phyloP scores from a whole-genome alignment of 2,329 filamentous ascomycete species.

The Monosporascus sp. region DNA sequence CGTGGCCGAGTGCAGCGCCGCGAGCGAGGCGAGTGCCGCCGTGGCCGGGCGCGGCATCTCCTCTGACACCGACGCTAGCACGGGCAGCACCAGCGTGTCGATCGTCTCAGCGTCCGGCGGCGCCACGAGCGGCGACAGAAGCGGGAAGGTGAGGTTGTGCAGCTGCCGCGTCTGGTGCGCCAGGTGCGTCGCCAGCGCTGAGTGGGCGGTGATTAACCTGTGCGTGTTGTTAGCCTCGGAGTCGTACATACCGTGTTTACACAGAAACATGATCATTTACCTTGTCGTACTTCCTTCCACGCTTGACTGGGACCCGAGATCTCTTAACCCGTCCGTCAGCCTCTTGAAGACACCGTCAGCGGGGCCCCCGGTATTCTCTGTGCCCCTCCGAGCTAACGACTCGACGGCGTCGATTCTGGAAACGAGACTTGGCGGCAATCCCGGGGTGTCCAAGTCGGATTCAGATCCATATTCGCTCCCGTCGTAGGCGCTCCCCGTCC shows the following conservation, averaged over 20 bases:
- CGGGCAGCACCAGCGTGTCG: constrained; percentile 58
- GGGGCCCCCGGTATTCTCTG: constrained; percentile 60
- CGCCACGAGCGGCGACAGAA: constrained; percentile 64
- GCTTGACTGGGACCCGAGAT: constrained; percentile 66
- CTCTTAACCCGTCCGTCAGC: constrained; percentile 63
- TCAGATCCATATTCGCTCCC: constrained; percentile 71
- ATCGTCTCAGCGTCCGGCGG: constrained; percentile 60
- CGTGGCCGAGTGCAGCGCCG: constrained; percentile 64
- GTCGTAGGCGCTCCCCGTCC: constrained; percentile 58
- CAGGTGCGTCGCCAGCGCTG: constrained; percentile 68
- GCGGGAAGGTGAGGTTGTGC: constrained; percentile 64
- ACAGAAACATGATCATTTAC: constrained; percentile 35
- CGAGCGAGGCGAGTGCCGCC: constrained; percentile 59
- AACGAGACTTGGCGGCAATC: constrained; percentile 61
- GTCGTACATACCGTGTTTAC: no score
- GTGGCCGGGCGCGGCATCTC: constrained; percentile 62
- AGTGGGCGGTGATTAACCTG: constrained; percentile 71
- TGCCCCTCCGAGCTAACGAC: constrained; percentile 59
- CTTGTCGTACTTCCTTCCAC: constrained; percentile 69
- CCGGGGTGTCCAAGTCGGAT: constrained; percentile 63
- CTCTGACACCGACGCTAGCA: constrained; percentile 60
- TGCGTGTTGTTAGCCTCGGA: not conserved
- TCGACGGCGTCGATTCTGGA: constrained; percentile 69
- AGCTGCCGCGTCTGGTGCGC: constrained; percentile 70
- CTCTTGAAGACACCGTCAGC: constrained; percentile 63